A percentile compares a stretch with the other conserved stretches of the same genome.
phyloP scores from a whole-genome alignment of 2,329 filamentous ascomycete species.

The Fusarium agapanthi region DNA sequence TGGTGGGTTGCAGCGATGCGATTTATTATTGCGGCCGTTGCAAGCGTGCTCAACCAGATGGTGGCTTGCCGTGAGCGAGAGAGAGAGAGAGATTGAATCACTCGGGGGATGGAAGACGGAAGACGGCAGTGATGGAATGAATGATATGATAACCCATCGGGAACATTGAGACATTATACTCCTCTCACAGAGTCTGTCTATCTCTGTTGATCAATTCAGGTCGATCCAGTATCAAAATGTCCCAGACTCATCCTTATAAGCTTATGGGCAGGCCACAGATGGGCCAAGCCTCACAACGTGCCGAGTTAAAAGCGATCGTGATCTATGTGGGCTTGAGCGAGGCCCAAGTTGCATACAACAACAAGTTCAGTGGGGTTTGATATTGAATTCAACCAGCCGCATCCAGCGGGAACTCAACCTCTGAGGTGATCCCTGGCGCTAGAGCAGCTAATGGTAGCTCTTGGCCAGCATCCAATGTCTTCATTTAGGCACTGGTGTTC shows the following conservation, averaged over 20 bases:
- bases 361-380: conserved; percentile 27
- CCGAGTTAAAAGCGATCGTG: conserved; percentile 31
- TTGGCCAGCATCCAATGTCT: neutral
- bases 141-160: neutral
- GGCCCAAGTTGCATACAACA: conserved; percentile 15
- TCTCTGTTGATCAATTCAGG: neutral
- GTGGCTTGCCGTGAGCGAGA: neutral
- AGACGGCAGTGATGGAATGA: neutral
- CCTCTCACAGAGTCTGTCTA: neutral
- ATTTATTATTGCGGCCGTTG: conserved; percentile 17
- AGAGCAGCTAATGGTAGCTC: neutral
- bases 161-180: neutral
- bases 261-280: conserved; percentile 6
- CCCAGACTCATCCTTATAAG: conserved; percentile 12
- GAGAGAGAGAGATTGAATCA: neutral
- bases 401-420: conserved; percentile 15
- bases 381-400: conserved; percentile 27
- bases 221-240: neutral
- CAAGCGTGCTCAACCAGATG: conserved; percentile 8
- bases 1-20: conserved; percentile 30
- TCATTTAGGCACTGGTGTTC: neutral
- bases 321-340: conserved; percentile 19
- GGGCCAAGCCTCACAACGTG: conserved; percentile 18
- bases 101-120: neutral
- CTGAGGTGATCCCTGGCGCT: neutral